These are phyloP conservation scores for Leptographium galeiforme DNA, from an alignment of 2,329 filamentous ascomycete species.

Conservation along the genomic window DNA sequence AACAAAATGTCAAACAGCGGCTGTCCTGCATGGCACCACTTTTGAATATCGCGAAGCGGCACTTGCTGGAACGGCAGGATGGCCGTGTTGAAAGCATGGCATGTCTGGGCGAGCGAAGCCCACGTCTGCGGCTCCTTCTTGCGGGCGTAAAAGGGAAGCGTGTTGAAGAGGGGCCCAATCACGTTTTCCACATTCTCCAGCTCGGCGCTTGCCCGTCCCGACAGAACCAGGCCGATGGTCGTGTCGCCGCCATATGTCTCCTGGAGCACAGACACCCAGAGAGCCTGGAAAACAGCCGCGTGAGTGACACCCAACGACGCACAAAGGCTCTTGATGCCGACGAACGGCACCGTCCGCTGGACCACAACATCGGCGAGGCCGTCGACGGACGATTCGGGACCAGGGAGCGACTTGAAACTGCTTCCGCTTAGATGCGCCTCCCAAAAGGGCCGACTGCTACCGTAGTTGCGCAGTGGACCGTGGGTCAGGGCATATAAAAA, in stretches of 20 bases:
- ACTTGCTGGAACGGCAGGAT: constrained; percentile 65
- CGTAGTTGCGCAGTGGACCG: constrained; percentile 48
- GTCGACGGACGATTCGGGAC: not conserved
- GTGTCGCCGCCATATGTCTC: constrained; percentile 30
- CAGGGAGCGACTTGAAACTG: constrained; percentile 12
- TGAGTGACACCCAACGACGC: constrained; percentile 55
- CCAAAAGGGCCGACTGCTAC: constrained; percentile 50
- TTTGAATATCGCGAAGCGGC: constrained; percentile 64
- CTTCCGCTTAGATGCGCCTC: constrained; percentile 32
- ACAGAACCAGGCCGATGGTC: constrained; percentile 62
- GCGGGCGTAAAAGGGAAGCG: constrained; percentile 52
- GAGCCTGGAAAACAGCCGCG: constrained; percentile 65
- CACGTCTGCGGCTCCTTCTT: constrained; percentile 30
- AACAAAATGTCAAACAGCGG: constrained; percentile 70
- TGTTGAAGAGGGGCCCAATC: constrained; percentile 83
- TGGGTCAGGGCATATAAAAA: constrained; percentile 57
- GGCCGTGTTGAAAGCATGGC: constrained; percentile 57
- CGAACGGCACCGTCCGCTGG: constrained; percentile 21
- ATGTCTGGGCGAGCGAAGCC: constrained; percentile 43
- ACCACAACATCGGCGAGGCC: constrained; percentile 9
- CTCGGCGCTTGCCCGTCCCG: constrained; percentile 61
- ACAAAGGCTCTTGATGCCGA: constrained; percentile 36
- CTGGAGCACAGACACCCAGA: constrained; percentile 54
- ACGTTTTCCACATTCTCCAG: constrained; percentile 51
- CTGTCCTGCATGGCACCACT: constrained; percentile 52